Conservation (phyloP, 1,139 yeast genomes). For the Zhuliangozyma blackwelliae region DNA sequence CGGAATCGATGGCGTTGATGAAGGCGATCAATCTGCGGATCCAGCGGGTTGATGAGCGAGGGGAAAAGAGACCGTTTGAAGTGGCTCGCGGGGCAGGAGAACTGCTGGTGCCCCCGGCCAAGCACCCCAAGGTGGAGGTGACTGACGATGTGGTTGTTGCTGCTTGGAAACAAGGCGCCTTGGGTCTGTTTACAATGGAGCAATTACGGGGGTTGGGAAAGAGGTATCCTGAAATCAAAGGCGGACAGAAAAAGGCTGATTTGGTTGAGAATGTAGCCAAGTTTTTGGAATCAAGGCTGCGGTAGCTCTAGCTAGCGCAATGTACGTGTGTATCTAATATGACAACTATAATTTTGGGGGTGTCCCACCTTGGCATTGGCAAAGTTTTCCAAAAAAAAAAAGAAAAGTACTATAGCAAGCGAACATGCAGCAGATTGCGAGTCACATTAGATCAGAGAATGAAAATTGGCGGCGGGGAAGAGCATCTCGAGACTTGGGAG, state of each 20-base stretch:
- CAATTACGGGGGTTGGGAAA: slow-evolving; percentile 37
- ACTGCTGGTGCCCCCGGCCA: too few species aligned
- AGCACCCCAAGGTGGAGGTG: slow-evolving; percentile 14
- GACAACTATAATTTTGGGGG: too few species aligned
- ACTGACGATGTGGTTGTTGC: slow-evolving; percentile 31
- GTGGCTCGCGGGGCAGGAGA: slow-evolving; percentile 3
- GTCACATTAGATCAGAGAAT: too few species aligned
- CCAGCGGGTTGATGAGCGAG: slow-evolving; percentile 10
- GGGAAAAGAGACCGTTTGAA: slow-evolving; percentile 18
- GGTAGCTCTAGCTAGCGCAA: too few species aligned
- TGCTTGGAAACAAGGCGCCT: slow-evolving; percentile 36
- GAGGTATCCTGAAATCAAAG: slow-evolving; percentile 29
- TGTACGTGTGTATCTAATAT: too few species aligned
- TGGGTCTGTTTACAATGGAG: slow-evolving; percentile 33
- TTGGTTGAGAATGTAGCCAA: slow-evolving; percentile 35
- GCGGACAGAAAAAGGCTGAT: slow-evolving; percentile 38
- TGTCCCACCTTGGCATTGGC: too few species aligned
- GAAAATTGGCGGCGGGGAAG: too few species aligned
- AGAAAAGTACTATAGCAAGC: too few species aligned
- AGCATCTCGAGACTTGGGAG: too few species aligned
- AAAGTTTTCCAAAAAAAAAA: too few species aligned
- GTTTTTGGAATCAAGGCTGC: slow-evolving; percentile 13
- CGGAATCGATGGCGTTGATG: slow-evolving; percentile 9
- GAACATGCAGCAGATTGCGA: too few species aligned
- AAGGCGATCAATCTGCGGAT: slow-evolving; percentile 15